Evolutionary conservation across 805 yeast genomes (phyloP), one percentile per base, ranked within the genome.

Genomic region (Sugiyamaella chiloensis): DNA sequence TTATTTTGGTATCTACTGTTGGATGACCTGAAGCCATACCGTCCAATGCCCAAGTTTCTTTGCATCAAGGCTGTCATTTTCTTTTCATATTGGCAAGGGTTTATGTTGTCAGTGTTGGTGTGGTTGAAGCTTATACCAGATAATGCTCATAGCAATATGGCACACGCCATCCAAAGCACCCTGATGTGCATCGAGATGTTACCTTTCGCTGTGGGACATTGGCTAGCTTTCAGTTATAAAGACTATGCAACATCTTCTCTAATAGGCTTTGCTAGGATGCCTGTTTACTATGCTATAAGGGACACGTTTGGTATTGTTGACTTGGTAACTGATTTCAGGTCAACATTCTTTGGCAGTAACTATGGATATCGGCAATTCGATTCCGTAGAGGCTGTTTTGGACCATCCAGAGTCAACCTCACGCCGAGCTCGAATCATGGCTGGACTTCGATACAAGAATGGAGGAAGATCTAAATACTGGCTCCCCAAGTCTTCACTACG

Each of bases 51-150:
- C 8, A 90, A 90, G 67, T 93, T 93, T 63, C 64, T 93, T 32
- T 89, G 97, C 68, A 96, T 93, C 40, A 93, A 93, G 61, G 74
- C 89, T 53, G 88, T 93, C 46, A 90, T 93, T 42, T 93, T 93
- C 73, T 98, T 96, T 20, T 86, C 96, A n/a, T 93, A 89, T 63
- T 93, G 99, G 99, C 99, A 93, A 63, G 88, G 95, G 69, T 75
- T 66, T 69, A 74, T 60, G 55, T 74, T 58, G 75, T 81, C 46
- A 42, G 71, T 36, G 55, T 79, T 52, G 50, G 63, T 35, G 57
- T 68, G 44, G 59, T 64, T 51, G 47, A 68, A 57, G 51, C 44
- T 50, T 34, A 56, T 58, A 47, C 60, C 50, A 5, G 70, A 68
- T 41, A 65, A 69, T 5, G 62, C 63, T 12, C 53, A 60, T 14